Percentiles rank a stretch among this genome's conserved stretches.
Conservation (phyloP, 2,329 filamentous ascomycete species). For the Alternaria sp. region DNA sequence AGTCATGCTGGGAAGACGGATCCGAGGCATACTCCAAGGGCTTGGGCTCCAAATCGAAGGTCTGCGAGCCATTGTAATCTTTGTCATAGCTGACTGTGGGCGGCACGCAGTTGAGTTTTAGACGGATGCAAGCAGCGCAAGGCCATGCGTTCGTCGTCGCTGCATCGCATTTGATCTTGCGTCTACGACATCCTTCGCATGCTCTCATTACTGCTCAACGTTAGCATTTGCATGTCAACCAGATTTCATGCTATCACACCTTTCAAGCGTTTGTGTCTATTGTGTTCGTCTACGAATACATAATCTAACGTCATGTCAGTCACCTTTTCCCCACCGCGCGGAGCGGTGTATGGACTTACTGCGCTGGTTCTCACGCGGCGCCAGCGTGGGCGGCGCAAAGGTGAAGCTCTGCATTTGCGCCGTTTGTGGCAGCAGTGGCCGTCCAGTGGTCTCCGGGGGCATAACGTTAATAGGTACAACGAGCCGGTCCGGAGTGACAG, state of each 20-base stretch:
- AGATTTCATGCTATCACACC: conserved; percentile 61
- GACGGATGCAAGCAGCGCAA: conserved; percentile 88
- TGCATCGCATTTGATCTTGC: conserved; percentile 98
- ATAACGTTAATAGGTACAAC: conserved; percentile 51
- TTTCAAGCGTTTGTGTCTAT: conserved; percentile 95
- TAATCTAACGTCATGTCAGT: conserved; percentile 71
- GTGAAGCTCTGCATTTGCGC: conserved; percentile 77
- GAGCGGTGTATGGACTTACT: conserved; percentile 64
- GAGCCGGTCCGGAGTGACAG: conserved; percentile 13
- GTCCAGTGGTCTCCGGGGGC: conserved; percentile 69
- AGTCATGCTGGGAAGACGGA: conserved; percentile 52
- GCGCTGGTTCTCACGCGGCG: conserved; percentile 80
- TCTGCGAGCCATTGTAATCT: conserved; percentile 55
- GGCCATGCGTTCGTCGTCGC: conserved; percentile 98
- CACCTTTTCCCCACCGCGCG: neutral
- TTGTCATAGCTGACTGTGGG: conserved; percentile 82
- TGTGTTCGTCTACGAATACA: conserved; percentile 99
- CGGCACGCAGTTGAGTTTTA: conserved; percentile 92
- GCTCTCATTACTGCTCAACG: conserved; percentile 82
- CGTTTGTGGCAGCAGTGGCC: conserved; percentile 71
- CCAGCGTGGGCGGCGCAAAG: conserved; percentile 72
- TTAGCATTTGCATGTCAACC: conserved; percentile 31
- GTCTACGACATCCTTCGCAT: conserved; percentile 90
- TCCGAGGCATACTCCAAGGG: conserved; percentile 52
- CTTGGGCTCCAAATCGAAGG: conserved; percentile 52